These are phyloP conservation scores for Heliamphora pulchella DNA, from an alignment of 179 eudicot species.

Conservation along the genomic window DNA sequence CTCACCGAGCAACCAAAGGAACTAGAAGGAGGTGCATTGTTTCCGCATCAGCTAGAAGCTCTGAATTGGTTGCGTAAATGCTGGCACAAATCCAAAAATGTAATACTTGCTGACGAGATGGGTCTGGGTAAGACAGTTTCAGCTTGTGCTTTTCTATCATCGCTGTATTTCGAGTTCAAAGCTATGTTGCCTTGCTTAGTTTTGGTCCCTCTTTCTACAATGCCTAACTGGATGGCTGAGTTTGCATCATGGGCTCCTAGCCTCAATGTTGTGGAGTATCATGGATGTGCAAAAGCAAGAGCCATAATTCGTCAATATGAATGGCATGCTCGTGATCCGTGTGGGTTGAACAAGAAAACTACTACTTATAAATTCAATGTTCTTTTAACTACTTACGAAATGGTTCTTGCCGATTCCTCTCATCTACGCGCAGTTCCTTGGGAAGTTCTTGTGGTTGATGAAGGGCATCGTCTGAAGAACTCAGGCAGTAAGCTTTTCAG, in stretches of 20 bases:
- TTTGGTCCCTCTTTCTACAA: constrained; percentile 96
- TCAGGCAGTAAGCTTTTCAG: constrained; percentile 83
- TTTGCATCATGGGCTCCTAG: constrained; percentile 87
- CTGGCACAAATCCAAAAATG: constrained; percentile 86
- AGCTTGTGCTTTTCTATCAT: constrained; percentile 78
- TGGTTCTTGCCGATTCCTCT: constrained; percentile 85
- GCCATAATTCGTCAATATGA: constrained; percentile 76
- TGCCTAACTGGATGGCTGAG: constrained; percentile 99
- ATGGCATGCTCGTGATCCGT: constrained; percentile 66
- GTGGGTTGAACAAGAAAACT: constrained; percentile 41
- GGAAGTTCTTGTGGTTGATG: constrained; percentile 98
- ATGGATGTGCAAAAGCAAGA: constrained; percentile 81
- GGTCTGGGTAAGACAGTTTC: constrained; percentile 98
- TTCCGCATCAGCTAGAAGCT: constrained; percentile 97
- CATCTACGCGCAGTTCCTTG: constrained; percentile 84
- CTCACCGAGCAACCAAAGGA: constrained; percentile 87
- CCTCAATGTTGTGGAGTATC: constrained; percentile 92
- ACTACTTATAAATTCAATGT: constrained; percentile 76
- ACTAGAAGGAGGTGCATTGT: constrained; percentile 75
- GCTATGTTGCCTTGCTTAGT: constrained; percentile 78
- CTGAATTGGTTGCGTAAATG: constrained; percentile 96
- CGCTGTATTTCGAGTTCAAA: constrained; percentile 76
- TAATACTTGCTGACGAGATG: constrained; percentile 98
- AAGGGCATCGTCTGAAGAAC: constrained; percentile 94
- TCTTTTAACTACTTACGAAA: constrained; percentile 90